Base-by-base conservation (phyloP, 331 rosid species). In the Telfairia occidentalis region DNA sequence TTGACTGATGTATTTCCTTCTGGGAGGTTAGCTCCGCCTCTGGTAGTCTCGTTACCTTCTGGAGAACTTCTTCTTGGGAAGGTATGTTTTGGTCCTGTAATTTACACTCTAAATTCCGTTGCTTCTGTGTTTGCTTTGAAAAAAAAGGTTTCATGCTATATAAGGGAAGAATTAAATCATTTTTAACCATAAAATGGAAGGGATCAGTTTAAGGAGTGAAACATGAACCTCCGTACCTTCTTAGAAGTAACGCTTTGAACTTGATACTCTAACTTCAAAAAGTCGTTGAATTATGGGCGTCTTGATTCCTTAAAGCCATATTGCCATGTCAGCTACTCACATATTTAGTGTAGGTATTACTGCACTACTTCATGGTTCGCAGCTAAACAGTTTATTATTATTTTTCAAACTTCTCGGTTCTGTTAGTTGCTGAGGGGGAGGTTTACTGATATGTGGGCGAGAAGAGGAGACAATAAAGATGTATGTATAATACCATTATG, bases 51-150 rank as follows among this genome's bases (percentile, higher is more conserved):
- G 45, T 83, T 95, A 46, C 97, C 97, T 24, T 87, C 97, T 0
- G 99, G 99, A 19, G 96, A 95, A 76, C 93, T 95, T 82, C 99
- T 95, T 78, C 97, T 95, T 24, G 97, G 97, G 49, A 95, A 95
- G 97, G 99, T 95, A 80, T 73, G 78, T 2, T 64, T 21, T 5
- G 30, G 46, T 54, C 7, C 50, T 77, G 10, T 65, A 21, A 21
- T 65, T 38, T 40, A 19, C 72, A 1, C 19, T 38, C 10, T 64
- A 37, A 21, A 37, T 64, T 64, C 30, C 30, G 4, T 26, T 64
- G 72, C n/a, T 77, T 5, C 21, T 8, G 9, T 50, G 24, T 26
- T 61, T n/a, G 29, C 15, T 63, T 19, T 9, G 29, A 4, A 19
- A 34, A n/a, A 60, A 7, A 30, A 12, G 13, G 40, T 29, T 60